phyloP scores from a whole-genome alignment of 2,329 filamentous ascomycete species.

The Phaeomoniella chlamydospora region DNA sequence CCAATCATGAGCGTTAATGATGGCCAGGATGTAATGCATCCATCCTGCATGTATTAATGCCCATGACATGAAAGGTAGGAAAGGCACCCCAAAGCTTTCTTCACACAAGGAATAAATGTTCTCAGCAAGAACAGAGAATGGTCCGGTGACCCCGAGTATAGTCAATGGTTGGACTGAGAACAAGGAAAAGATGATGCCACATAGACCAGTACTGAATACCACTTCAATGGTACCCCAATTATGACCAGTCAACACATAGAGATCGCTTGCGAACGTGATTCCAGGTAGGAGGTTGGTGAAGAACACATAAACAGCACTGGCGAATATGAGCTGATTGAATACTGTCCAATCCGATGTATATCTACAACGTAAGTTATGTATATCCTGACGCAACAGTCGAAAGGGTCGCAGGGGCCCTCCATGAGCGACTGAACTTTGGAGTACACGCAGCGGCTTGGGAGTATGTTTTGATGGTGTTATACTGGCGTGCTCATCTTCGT shows the following conservation, averaged over 20 bases:
- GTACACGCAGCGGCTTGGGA: constrained; percentile 14
- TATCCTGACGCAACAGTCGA: constrained; percentile 36
- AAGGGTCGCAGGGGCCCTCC: constrained; percentile 35
- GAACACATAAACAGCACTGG: constrained; percentile 51
- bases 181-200: constrained; percentile 48
- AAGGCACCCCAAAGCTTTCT: constrained; percentile 41
- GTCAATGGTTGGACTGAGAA: constrained; percentile 43
- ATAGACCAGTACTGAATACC: constrained; percentile 51
- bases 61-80: constrained; percentile 56
- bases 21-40: constrained; percentile 50
- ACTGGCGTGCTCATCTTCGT: constrained; percentile 18
- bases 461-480: constrained; percentile 23
- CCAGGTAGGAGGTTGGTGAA: constrained; percentile 53
- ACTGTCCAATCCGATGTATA: constrained; percentile 40
- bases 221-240: constrained; percentile 55
- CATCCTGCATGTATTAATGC: constrained; percentile 49
- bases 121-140: constrained; percentile 52
- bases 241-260: constrained; percentile 46
- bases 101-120: constrained; percentile 47
- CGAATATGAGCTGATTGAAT: constrained; percentile 51
- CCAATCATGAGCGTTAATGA: constrained; percentile 56
- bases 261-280: constrained; percentile 52
- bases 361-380: constrained; percentile 28
- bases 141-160: constrained; percentile 51
- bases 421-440: constrained; percentile 16